Conservation (phyloP, 2,329 filamentous ascomycete genomes). For the Pyrenochaeta sp. region DNA sequence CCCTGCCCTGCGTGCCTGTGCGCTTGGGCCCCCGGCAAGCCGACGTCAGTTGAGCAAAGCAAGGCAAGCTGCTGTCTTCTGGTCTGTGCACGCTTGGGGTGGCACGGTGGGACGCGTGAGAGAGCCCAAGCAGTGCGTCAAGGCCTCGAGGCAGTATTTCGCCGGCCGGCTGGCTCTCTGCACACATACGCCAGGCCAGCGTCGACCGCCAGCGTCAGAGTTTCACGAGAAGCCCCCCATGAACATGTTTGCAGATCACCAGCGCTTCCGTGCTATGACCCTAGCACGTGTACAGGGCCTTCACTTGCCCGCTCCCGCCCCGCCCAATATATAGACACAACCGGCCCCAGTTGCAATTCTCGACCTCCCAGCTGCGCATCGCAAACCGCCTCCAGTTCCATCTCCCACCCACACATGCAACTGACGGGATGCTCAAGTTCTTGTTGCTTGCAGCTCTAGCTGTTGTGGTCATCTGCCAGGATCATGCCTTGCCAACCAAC, state of each 20-base stretch:
- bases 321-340: constrained; percentile 6
- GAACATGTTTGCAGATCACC: constrained; percentile 10
- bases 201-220: too few relatives aligned
- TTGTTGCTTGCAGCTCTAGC: constrained; percentile 27
- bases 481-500: constrained; percentile 15
- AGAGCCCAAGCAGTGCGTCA: too few relatives aligned
- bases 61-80: too few relatives aligned
- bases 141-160: too few relatives aligned
- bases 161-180: too few relatives aligned
- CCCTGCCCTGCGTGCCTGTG: too few relatives aligned
- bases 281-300: too few relatives aligned
- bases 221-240: constrained; percentile 7
- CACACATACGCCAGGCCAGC: too few relatives aligned
- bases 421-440: constrained; percentile 25
- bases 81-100: too few relatives aligned
- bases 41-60: too few relatives aligned
- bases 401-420: not conserved
- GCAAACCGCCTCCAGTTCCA: not conserved
- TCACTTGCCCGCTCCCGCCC: constrained; percentile 5
- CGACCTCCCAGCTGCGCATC: not conserved
- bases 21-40: too few relatives aligned
- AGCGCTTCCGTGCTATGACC: constrained; percentile 5
- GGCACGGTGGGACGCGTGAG: too few relatives aligned
- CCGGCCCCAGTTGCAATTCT: not conserved
- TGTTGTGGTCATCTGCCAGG: constrained; percentile 25